phyloP scores from a whole-genome alignment of 495 filamentous ascomycete genomes.

The Annulohypoxylon stygium region DNA sequence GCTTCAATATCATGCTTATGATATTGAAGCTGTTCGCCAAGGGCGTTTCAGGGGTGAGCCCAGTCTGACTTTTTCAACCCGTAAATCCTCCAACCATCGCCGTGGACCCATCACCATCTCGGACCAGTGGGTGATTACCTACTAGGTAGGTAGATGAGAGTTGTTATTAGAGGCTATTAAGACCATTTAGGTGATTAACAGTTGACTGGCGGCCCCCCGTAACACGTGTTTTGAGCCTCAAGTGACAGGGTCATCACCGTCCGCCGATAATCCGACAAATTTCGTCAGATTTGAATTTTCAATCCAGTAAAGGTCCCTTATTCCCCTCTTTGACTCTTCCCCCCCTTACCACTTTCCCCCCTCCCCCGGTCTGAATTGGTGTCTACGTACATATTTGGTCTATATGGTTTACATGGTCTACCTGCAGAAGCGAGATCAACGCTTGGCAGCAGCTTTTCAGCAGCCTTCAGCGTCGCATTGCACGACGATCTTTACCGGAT shows the following conservation, averaged over 20 bases:
- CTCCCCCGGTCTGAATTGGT: conserved; percentile 32
- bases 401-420: background rate
- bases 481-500: conserved; percentile 42
- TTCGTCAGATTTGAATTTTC: background rate
- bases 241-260: conserved; percentile 19
- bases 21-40: conserved; percentile 22
- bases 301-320: background rate
- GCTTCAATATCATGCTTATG: conserved; percentile 22
- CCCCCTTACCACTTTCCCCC: background rate
- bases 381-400: background rate
- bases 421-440: conserved; percentile 48
- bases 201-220: conserved; percentile 15
- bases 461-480: conserved; percentile 41
- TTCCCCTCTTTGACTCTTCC: background rate
- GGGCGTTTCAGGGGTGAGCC: conserved; percentile 39
- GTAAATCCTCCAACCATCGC: conserved; percentile 47
- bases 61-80: conserved; percentile 33
- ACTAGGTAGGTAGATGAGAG: too few relatives aligned
- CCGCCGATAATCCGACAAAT: conserved; percentile 20
- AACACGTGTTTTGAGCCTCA: conserved; percentile 50
- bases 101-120: conserved; percentile 37
- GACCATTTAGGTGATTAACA: background rate
- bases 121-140: conserved; percentile 16
- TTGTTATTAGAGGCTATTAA: too few relatives aligned
- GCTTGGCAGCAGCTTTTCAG: conserved; percentile 45